These are phyloP conservation scores for Aphanomyces invadans DNA, from an alignment of 352 stramenopile genomes.

Conservation along the genomic window DNA sequence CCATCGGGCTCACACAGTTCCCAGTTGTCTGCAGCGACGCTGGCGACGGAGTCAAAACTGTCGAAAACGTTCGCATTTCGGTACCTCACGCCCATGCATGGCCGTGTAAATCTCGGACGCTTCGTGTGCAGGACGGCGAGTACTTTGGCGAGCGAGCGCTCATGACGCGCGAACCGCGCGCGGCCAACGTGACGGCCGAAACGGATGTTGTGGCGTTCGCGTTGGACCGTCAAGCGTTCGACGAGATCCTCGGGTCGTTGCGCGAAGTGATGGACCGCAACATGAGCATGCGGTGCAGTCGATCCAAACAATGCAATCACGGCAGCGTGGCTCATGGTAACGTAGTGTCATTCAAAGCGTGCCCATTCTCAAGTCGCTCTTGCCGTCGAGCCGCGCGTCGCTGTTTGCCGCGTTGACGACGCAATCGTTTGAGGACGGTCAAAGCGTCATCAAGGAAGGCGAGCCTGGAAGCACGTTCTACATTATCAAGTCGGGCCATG, in stretches of 20 bases:
- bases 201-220: constrained; percentile 65
- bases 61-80: constrained; percentile 19
- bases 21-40: constrained; percentile 53
- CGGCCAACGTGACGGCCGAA: constrained; percentile 81
- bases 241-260: constrained; percentile 87
- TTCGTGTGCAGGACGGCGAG: constrained; percentile 66
- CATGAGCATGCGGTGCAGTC: constrained; percentile 50
- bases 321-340: not conserved
- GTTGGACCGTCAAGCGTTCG: constrained; percentile 90
- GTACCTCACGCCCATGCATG: too few species aligned
- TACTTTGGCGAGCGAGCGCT: constrained; percentile 92
- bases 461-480: constrained; percentile 65
- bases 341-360: constrained; percentile 54
- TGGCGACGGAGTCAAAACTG: constrained; percentile 31
- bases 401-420: constrained; percentile 50
- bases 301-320: not conserved
- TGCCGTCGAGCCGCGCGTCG: constrained; percentile 45
- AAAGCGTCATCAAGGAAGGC: constrained; percentile 58
- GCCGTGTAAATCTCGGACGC: too few species aligned
- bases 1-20: too few species aligned
- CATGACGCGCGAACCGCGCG: constrained; percentile 80
- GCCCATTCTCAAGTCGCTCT: constrained; percentile 62
- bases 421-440: constrained; percentile 43
- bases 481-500: constrained; percentile 70
- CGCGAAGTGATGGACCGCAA: constrained; percentile 88